Evolutionary conservation across 495 filamentous ascomycete species (phyloP).

Genomic region (Aspergillus leporis): DNA sequence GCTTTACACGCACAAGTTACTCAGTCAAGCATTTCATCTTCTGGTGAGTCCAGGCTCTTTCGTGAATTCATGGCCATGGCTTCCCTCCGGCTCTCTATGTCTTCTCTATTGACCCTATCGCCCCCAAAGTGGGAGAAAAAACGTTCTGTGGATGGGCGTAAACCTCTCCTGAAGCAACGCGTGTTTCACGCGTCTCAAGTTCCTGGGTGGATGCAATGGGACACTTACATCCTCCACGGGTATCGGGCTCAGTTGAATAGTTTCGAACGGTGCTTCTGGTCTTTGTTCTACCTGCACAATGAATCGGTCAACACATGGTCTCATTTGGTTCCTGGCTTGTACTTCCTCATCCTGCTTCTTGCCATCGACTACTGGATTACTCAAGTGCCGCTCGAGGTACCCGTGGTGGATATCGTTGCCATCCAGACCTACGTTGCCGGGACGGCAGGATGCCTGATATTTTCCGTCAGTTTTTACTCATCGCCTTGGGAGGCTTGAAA

Average conservation of each 20-base stretch:
- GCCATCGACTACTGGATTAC: background rate
- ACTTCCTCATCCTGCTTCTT: background rate
- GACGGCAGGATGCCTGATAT: constrained; percentile 7
- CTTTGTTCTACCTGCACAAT: constrained; percentile 10
- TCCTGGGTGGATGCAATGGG: constrained; percentile 1
- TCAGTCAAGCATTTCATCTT: too few species aligned
- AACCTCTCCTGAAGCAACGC: background rate
- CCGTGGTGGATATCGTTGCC: background rate
- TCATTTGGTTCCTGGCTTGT: background rate
- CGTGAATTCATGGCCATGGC: background rate
- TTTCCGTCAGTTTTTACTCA: constrained; percentile 5
- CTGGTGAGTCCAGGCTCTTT: too few species aligned
- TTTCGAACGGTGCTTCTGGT: constrained; percentile 5
- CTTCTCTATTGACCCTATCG: background rate
- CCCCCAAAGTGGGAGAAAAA: background rate
- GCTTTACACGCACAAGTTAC: too few species aligned
- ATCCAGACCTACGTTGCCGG: constrained; percentile 5
- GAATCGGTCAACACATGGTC: constrained; percentile 11
- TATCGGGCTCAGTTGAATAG: background rate
- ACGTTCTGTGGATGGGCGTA: background rate
- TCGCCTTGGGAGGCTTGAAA: too few species aligned
- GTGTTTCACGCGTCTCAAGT: background rate
- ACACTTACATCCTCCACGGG: background rate
- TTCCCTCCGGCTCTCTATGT: background rate
- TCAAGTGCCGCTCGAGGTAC: background rate